Conservation (phyloP, 1,284 basidiomycete species). For the Ceratobasidium sp. region DNA sequence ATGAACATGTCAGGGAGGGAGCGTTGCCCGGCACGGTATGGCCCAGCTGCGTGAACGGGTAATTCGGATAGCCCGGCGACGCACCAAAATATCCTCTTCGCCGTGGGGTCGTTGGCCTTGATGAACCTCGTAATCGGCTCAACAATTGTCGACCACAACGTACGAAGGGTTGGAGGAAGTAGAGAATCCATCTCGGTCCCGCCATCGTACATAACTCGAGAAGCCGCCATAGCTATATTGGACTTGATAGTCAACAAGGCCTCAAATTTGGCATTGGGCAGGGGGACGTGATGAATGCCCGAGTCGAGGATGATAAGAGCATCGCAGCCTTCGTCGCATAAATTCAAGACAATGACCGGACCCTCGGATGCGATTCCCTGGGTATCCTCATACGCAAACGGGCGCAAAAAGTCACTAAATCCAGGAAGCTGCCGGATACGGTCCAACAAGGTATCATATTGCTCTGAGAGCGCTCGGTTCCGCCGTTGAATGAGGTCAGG, state of each 20-base stretch:
- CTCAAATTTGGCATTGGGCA: constrained; percentile 15
- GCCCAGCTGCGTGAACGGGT: constrained; percentile 36
- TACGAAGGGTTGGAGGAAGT: constrained; percentile 4
- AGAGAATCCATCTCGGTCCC: neutral
- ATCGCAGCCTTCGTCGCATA: constrained; percentile 22
- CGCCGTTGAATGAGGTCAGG: constrained; percentile 15
- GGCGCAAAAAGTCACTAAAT: constrained; percentile 31
- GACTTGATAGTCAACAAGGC: neutral
- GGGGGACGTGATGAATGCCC: constrained; percentile 1
- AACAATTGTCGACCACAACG: constrained; percentile 19
- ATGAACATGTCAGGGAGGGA: constrained; percentile 23
- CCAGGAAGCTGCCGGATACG: constrained; percentile 29
- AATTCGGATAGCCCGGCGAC: constrained; percentile 17
- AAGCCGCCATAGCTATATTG: neutral
- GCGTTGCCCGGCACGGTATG: neutral
- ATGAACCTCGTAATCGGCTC: constrained; percentile 24
- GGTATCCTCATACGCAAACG: constrained; percentile 8
- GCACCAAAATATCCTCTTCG: constrained; percentile 20
- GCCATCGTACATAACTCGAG: constrained; percentile 1
- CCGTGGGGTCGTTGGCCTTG: constrained; percentile 5
- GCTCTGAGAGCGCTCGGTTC: constrained; percentile 6
- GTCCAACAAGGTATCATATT: constrained; percentile 22
- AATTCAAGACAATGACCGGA: constrained; percentile 36
- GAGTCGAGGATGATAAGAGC: constrained; percentile 19
- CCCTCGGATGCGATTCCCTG: constrained; percentile 15